Evolutionary conservation across 2,329 filamentous ascomycete species (phyloP), one percentile per base, ranked within the genome.

Genomic region (Fusarium tjaetaba): DNA sequence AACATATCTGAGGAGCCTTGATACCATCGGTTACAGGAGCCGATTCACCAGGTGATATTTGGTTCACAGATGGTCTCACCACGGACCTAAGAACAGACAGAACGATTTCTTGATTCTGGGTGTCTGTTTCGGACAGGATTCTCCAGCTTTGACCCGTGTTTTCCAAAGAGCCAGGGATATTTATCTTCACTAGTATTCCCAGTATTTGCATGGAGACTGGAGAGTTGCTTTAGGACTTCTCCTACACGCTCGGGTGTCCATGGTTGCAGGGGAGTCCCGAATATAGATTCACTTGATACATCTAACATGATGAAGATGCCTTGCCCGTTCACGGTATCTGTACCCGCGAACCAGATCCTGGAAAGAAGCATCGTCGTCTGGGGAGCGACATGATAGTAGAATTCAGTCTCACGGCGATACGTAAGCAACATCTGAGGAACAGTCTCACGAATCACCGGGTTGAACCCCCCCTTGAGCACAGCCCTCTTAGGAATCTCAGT

Each of bases 61-160:
- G n/a, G n/a, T n/a, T n/a, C n/a, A n/a, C n/a, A n/a, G n/a, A n/a
- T n/a, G n/a, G n/a, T n/a, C n/a, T n/a, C n/a, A n/a, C n/a, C n/a
- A n/a, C n/a, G n/a, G n/a, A n/a, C n/a, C n/a, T n/a, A n/a, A n/a
- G n/a, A n/a, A n/a, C n/a, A n/a, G n/a, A n/a, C n/a, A n/a, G n/a
- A n/a, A n/a, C n/a, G n/a, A n/a, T n/a, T n/a, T n/a, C n/a, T n/a
- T n/a, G n/a, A n/a, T n/a, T n/a, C n/a, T n/a, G n/a, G n/a, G n/a
- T n/a, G n/a, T n/a, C n/a, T n/a, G n/a, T n/a, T n/a, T 4, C 60
- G 61, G 8, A 65, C 48, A 8, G 63, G 60, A 15, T 65, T 57
- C 39, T 56, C 60, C 7, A 65, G 9, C 5, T 57, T 65, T 5
- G 41, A 20, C 16, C 63, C 48, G 1, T 57, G 41, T 4, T 48